phyloP scores from a whole-genome alignment of 139 green algal species.

The Asterochloris sp. region DNA sequence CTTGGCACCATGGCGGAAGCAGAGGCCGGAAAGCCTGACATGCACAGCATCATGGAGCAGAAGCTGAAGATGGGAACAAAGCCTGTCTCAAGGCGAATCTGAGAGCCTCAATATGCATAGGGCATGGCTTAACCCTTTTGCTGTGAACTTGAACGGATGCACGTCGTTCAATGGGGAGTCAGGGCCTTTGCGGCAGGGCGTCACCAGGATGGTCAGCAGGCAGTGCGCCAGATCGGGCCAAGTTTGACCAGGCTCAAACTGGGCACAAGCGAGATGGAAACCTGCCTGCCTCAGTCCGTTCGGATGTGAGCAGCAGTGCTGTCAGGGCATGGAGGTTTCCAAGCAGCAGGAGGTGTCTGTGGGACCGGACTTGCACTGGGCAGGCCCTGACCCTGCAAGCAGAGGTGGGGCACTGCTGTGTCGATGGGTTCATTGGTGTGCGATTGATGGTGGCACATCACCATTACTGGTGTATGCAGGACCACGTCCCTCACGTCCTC shows the following conservation, averaged over 20 bases:
- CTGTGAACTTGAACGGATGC: too few relatives aligned
- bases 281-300: background rate
- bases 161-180: too few relatives aligned
- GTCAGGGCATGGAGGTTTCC: constrained; percentile 20
- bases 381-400: constrained; percentile 3
- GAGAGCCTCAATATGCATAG: background rate
- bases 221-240: too few relatives aligned
- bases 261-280: background rate
- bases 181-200: too few relatives aligned
- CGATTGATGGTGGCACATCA: background rate
- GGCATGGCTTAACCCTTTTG: too few relatives aligned
- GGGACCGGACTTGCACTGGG: constrained; percentile 9
- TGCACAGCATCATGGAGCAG: constrained; percentile 78
- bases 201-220: too few relatives aligned
- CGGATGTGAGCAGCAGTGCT: background rate
- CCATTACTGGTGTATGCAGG: background rate
- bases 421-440: background rate
- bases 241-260: background rate
- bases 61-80: constrained; percentile 25
- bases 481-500: background rate
- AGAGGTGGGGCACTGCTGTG: background rate
- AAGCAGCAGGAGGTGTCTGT: constrained; percentile 10
- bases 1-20: constrained; percentile 44
- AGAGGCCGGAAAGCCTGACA: constrained; percentile 37
- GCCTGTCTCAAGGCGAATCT: constrained; percentile 4